Evolutionary conservation across 805 yeast species (phyloP).

Genomic region (Kurtzmaniella cleridarum): DNA sequence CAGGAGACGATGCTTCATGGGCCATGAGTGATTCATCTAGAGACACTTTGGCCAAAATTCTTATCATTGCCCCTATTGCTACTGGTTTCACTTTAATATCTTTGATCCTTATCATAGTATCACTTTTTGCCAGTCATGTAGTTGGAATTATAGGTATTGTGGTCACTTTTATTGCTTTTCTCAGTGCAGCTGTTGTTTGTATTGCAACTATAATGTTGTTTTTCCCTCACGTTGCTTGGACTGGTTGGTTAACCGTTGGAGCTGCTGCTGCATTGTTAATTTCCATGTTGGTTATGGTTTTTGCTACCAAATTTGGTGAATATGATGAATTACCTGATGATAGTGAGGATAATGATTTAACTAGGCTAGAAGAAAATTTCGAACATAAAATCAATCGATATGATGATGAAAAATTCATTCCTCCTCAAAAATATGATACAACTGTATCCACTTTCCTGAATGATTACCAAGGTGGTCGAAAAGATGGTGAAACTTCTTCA

Average conservation of each 20-base stretch:
- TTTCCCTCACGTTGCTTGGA: constrained; percentile 63
- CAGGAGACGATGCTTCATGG: constrained; percentile 37
- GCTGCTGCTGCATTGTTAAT: constrained; percentile 55
- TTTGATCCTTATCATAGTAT: constrained; percentile 17
- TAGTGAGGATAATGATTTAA: constrained; percentile 6
- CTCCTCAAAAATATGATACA: constrained; percentile 7
- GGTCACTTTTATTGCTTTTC: constrained; percentile 44
- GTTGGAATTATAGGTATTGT: constrained; percentile 36
- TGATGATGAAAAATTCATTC: too few relatives aligned
- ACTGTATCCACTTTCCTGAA: constrained; percentile 15
- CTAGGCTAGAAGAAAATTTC: constrained; percentile 18
- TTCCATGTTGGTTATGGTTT: constrained; percentile 44
- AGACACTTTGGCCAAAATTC: constrained; percentile 45
- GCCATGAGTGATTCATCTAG: constrained; percentile 40
- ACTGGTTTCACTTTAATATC: constrained; percentile 52
- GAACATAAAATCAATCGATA: constrained; percentile 1
- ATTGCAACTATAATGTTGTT: constrained; percentile 53
- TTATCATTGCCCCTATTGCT: constrained; percentile 62
- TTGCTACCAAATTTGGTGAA: constrained; percentile 22
- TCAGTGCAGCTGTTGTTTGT: constrained; percentile 50
- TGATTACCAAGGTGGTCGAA: constrained; percentile 10
- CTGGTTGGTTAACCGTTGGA: constrained; percentile 68
- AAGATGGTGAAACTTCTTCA: constrained; percentile 3
- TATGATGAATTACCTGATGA: constrained; percentile 14
- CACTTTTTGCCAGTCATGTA: constrained; percentile 20